Evolutionary conservation across 352 stramenopile species (phyloP), one percentile per base, ranked within the genome.

Genomic region (Phytophthora europaea): DNA sequence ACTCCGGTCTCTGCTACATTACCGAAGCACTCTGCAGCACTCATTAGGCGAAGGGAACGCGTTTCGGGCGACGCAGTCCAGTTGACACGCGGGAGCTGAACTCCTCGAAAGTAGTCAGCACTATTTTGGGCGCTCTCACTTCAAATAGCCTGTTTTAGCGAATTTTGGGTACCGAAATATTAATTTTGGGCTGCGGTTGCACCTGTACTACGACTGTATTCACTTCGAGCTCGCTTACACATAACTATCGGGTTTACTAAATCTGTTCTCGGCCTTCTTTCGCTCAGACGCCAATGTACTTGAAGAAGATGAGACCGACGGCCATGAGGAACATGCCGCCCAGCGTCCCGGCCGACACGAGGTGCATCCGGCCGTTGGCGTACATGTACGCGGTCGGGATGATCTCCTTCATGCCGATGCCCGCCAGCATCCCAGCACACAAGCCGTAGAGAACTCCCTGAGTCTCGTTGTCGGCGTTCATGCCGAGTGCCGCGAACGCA

Each of bases 371-470:
- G 33, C 90, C 83, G 28, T 89, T 85, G 47, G 96, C 93, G 63
- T 98, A 98, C 73, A 90, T 89, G 85, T 97, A 94, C 4, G 94
- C 95, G 2, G 96, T 98, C 4, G 95, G 97, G 31, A 99, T 78
- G 40, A 99, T 83, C 75, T 99, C 95, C 67, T 95, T 94, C 62
- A 98, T 76, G 53, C 80, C 93, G 78, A 99, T 98, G 15, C 93
- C 90, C 3, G 98, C 79, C 85, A 99, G 97, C 84, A 99, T 99
- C 16, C 97, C 97, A 6, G 83, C 84, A 12, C 98, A 94, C 8
- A 98, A n/a, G 1, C 94, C 96, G 76, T 99, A 99, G 10, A 99
- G 76, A 2, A 95, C 70, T 0, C 83, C 97, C 80, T 98, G 98
- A 4, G 85, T 76, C 8, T 73, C 31, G 22, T 80, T 76, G 51